Evolutionary conservation across 495 filamentous ascomycete species (phyloP).

Genomic region (Aspergillus hancockii): DNA sequence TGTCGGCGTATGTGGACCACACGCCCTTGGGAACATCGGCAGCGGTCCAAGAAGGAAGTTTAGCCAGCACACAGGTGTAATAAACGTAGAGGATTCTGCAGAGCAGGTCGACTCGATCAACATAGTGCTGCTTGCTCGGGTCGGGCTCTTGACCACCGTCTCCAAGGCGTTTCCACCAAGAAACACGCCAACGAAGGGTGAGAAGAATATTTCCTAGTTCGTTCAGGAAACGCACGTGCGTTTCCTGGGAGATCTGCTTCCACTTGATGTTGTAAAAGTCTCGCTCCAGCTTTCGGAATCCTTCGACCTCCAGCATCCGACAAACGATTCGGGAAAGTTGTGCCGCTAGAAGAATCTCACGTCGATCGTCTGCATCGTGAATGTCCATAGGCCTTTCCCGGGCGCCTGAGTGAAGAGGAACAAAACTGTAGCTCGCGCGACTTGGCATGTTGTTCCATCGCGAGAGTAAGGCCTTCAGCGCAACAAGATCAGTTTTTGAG

Average conservation of each 20-base stretch:
- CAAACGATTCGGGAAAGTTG: conserved; percentile 52
- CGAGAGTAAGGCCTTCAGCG: conserved; percentile 41
- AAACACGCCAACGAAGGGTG: conserved; percentile 50
- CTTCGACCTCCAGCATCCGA: conserved; percentile 53
- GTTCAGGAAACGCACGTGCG: conserved; percentile 42
- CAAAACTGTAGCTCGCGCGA: conserved; percentile 47
- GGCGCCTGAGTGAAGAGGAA: conserved; percentile 33
- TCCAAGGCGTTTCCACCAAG: conserved; percentile 52
- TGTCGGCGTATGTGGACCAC: conserved; percentile 48
- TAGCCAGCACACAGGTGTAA: conserved; percentile 50
- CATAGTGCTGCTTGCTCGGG: conserved; percentile 45
- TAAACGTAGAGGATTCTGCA: conserved; percentile 53
- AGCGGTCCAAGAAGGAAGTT: conserved; percentile 46
- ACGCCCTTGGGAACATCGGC: conserved; percentile 43
- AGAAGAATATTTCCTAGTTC: conserved; percentile 49
- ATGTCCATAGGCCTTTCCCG: conserved; percentile 47
- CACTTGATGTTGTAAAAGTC: conserved; percentile 55
- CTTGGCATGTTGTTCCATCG: conserved; percentile 56
- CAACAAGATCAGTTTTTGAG: conserved; percentile 12
- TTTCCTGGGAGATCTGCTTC: conserved; percentile 50
- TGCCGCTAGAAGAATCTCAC: conserved; percentile 48
- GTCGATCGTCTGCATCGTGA: conserved; percentile 36
- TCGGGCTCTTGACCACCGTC: conserved; percentile 46
- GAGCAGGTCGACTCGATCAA: conserved; percentile 48
- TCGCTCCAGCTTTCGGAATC: conserved; percentile 49